Conservation (phyloP, 345 rosid genomes). For the Arabis alpina region DNA sequence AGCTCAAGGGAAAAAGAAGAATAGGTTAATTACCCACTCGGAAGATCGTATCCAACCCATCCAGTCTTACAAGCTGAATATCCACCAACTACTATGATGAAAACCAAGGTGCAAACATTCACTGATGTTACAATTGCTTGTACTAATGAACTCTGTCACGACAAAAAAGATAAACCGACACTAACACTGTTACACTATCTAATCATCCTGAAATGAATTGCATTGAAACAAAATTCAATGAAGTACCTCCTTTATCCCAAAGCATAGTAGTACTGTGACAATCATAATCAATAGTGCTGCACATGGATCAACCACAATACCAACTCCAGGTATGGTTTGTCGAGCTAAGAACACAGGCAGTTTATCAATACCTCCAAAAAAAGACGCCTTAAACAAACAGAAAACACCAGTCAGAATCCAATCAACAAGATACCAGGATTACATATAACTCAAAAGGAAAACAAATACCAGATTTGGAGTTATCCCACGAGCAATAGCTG, state of each 20-base stretch:
- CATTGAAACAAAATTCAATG: not conserved
- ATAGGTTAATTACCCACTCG: slow-evolving; percentile 49
- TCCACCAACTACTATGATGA: slow-evolving; percentile 56
- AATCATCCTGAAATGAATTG: slow-evolving; percentile 13
- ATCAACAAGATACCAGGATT: not conserved
- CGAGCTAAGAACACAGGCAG: slow-evolving; percentile 76
- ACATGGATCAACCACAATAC: slow-evolving; percentile 82
- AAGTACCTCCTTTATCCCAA: slow-evolving; percentile 88
- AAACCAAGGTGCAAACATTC: slow-evolving; percentile 65
- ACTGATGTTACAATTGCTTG: slow-evolving; percentile 66
- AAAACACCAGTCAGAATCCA: slow-evolving; percentile 1
- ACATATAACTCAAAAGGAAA: not conserved
- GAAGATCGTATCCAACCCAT: slow-evolving; percentile 67
- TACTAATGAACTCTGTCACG: slow-evolving; percentile 58
- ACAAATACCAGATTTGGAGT: slow-evolving; percentile 69
- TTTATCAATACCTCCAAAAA: slow-evolving; percentile 78
- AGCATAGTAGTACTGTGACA: slow-evolving; percentile 77
- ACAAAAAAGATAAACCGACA: not conserved
- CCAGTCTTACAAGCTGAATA: slow-evolving; percentile 62
- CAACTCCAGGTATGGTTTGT: slow-evolving; percentile 72
- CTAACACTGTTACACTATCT: slow-evolving; percentile 7
- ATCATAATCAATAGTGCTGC: slow-evolving; percentile 72
- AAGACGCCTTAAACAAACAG: slow-evolving; percentile 60
- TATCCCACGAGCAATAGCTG: slow-evolving; percentile 95
- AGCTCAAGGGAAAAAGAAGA: slow-evolving; percentile 30